These are phyloP conservation scores for Passiflora organensis DNA, from an alignment of 345 rosid species.

Conservation along the genomic window DNA sequence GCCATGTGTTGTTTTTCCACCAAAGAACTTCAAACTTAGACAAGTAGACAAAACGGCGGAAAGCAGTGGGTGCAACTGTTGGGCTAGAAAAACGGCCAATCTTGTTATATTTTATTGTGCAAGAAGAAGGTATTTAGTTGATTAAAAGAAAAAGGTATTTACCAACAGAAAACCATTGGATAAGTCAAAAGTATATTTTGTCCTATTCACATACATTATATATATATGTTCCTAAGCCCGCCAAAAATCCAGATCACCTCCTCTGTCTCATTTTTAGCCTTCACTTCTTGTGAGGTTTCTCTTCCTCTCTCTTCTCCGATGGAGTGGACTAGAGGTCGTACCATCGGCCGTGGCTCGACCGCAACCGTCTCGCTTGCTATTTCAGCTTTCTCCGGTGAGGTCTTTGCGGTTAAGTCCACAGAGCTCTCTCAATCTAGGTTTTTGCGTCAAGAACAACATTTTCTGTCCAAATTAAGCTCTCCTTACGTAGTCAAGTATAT, in stretches of 20 bases:
- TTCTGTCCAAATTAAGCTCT: slow-evolving; percentile 53
- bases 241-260: background rate
- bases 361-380: slow-evolving; percentile 73
- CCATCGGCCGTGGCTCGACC: slow-evolving; percentile 79
- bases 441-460: slow-evolving; percentile 48
- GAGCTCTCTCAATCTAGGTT: slow-evolving; percentile 45
- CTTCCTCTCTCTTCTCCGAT: slow-evolving; percentile 18
- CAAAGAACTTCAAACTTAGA: too few species aligned
- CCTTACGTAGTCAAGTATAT: slow-evolving; percentile 60
- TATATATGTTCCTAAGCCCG: background rate
- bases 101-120: too few species aligned
- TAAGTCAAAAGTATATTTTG: background rate
- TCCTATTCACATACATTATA: background rate
- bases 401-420: slow-evolving; percentile 64
- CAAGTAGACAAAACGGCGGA: background rate
- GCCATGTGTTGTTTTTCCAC: slow-evolving; percentile 33
- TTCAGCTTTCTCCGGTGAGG: slow-evolving; percentile 36
- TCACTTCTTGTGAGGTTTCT: too few species aligned
- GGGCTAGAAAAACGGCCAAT: background rate
- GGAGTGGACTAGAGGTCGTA: slow-evolving; percentile 75
- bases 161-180: slow-evolving; percentile 19
- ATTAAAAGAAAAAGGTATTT: too few species aligned
- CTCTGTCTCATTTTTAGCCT: background rate
- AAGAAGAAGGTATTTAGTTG: too few species aligned
- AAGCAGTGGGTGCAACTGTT: slow-evolving; percentile 3